Conservation (phyloP, 192 early-diverging fungal species). For the Endogone sp. region DNA sequence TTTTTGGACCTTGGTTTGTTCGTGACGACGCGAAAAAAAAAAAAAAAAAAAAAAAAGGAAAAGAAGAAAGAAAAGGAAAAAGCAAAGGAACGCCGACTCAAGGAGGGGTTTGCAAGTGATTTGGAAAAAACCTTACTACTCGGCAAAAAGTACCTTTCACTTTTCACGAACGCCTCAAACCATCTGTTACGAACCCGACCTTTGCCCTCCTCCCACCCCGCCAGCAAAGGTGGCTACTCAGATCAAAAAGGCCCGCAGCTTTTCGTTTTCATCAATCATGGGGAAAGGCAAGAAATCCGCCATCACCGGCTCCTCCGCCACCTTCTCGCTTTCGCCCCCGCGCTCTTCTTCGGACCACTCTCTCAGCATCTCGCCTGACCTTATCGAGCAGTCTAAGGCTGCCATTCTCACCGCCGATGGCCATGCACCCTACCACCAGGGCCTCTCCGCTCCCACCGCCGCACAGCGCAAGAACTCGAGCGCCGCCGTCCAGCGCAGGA, state of each 20-base stretch:
- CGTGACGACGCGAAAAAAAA: too few species aligned
- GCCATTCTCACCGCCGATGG: background rate
- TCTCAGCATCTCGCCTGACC: slow-evolving; percentile 4
- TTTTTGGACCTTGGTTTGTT: too few species aligned
- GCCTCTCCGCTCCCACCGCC: slow-evolving; percentile 6
- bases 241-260: background rate
- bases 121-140: too few species aligned
- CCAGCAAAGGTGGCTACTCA: background rate
- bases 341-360: slow-evolving; percentile 23
- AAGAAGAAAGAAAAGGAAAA: too few species aligned
- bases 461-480: slow-evolving; percentile 23
- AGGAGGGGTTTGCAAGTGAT: too few species aligned
- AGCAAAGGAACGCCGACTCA: too few species aligned
- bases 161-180: too few species aligned
- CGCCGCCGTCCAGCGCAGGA: slow-evolving; percentile 10
- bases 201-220: too few species aligned
- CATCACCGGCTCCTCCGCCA: background rate
- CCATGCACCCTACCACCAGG: background rate
- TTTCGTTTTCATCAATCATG: slow-evolving; percentile 5
- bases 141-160: too few species aligned
- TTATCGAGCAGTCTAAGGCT: slow-evolving; percentile 1
- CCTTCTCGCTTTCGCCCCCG: slow-evolving; percentile 20
- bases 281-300: slow-evolving; percentile 14
- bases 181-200: too few species aligned
- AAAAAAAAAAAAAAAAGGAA: too few species aligned